These are phyloP conservation scores for Hyaloscypha finlandica DNA, from an alignment of 495 filamentous ascomycete genomes.

Conservation along the genomic window DNA sequence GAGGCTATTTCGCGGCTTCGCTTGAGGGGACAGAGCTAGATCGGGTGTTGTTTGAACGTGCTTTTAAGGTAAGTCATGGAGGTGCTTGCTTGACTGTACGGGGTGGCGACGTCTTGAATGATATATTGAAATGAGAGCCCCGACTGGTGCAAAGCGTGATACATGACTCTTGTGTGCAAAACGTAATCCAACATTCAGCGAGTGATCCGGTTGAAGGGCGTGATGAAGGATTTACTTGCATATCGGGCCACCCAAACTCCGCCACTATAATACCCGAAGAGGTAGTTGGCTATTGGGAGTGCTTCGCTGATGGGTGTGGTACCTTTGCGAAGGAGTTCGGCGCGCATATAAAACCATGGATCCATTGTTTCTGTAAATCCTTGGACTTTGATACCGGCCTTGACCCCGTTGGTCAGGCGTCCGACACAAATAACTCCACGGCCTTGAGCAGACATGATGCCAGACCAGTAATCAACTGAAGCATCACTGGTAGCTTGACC, in stretches of 20 bases:
- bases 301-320: conserved; percentile 39
- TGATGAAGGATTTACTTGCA: conserved; percentile 55
- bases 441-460: conserved; percentile 47
- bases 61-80: conserved; percentile 52
- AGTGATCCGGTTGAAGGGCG: conserved; percentile 57
- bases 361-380: conserved; percentile 49
- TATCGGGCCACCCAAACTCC: conserved; percentile 59
- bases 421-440: conserved; percentile 56
- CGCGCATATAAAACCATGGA: conserved; percentile 57
- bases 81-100: conserved; percentile 43
- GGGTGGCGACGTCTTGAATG: conserved; percentile 60
- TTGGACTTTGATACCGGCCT: conserved; percentile 31
- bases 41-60: conserved; percentile 51
- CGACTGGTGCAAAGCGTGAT: conserved; percentile 55
- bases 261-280: conserved; percentile 64
- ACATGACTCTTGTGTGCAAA: conserved; percentile 63
- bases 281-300: conserved; percentile 53
- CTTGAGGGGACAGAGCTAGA: conserved; percentile 60
- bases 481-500: conserved; percentile 34
- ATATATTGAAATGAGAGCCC: conserved; percentile 51
- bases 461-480: conserved; percentile 43
- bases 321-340: conserved; percentile 23
- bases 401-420: conserved; percentile 41
- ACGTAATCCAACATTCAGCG: conserved; percentile 62
- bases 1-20: conserved; percentile 44